phyloP scores from a whole-genome alignment of 139 green algal species.

The Volvox africanus region DNA sequence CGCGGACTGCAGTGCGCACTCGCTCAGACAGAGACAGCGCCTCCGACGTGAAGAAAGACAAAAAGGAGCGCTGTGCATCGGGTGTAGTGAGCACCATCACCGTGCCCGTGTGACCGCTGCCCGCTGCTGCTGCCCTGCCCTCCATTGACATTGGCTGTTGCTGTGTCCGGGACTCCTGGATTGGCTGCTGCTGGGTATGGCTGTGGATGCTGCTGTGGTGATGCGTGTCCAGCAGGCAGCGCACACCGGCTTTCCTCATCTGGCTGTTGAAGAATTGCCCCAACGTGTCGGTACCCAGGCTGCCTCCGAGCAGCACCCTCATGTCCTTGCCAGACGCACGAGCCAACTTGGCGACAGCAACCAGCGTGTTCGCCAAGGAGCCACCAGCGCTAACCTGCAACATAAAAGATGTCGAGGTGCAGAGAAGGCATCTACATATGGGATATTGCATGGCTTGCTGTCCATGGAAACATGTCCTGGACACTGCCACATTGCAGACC shows the following conservation, averaged over 20 bases:
- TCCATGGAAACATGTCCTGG: too few relatives aligned
- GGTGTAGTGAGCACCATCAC: conserved; percentile 92
- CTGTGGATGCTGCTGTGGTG: neutral
- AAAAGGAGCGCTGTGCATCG: conserved; percentile 93
- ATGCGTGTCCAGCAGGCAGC: conserved; percentile 63
- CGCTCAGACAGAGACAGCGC: conserved; percentile 29
- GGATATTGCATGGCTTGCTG: too few relatives aligned
- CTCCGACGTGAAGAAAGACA: conserved; percentile 79
- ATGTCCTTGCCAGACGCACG: conserved; percentile 60
- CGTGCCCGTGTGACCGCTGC: conserved; percentile 75
- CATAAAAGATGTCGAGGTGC: neutral
- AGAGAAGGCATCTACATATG: neutral
- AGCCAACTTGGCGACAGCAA: conserved; percentile 82
- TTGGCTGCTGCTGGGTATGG: neutral
- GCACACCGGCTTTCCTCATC: conserved; percentile 77
- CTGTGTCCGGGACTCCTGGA: conserved; percentile 22
- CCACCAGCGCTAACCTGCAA: conserved; percentile 83
- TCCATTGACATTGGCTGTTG: neutral
- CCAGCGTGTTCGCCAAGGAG: conserved; percentile 92
- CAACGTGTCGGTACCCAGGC: conserved; percentile 75
- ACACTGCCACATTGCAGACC: too few relatives aligned
- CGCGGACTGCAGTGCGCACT: conserved; percentile 68
- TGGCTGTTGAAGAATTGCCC: conserved; percentile 84
- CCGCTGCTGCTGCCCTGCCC: conserved; percentile 69
- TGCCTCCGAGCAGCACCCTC: conserved; percentile 80